A percentile compares a stretch with the other conserved stretches of the same genome.
Evolutionary conservation across 1,284 basidiomycete species (phyloP).

Genomic region (Trichosporon faecale): DNA sequence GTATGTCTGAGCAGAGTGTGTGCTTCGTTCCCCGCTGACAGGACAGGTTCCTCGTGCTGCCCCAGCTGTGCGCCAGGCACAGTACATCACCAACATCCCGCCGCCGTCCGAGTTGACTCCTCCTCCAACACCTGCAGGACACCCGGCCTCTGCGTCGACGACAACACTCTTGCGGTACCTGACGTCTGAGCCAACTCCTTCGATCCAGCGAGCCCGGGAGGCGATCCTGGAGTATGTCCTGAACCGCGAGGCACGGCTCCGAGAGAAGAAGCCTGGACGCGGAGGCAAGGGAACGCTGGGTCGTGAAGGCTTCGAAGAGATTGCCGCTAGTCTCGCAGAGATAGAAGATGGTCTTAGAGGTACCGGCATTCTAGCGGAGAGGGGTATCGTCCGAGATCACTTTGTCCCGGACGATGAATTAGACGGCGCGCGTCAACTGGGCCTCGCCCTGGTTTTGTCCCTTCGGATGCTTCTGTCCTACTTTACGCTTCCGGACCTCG

Average conservation of each 20-base stretch:
- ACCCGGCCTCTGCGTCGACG: conserved; percentile 39
- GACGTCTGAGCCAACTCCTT: conserved; percentile 36
- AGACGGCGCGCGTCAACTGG: conserved; percentile 35
- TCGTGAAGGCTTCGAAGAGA: conserved; percentile 45
- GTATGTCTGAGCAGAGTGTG: conserved; percentile 26
- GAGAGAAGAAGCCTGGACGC: conserved; percentile 39
- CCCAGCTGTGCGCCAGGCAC: conserved; percentile 42
- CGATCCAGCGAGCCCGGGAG: conserved; percentile 45
- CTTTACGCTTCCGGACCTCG: conserved; percentile 45
- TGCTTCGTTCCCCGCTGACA: neutral
- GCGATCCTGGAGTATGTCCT: conserved; percentile 50
- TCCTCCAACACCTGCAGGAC: conserved; percentile 40
- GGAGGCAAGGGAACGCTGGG: conserved; percentile 50
- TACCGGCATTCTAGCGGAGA: conserved; percentile 16
- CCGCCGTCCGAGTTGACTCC: conserved; percentile 42
- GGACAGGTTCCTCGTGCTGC: conserved; percentile 33
- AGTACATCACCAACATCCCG: conserved; percentile 48
- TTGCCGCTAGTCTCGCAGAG: conserved; percentile 40
- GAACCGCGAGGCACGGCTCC: conserved; percentile 39
- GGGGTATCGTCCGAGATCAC: conserved; percentile 4
- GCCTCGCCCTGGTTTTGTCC: conserved; percentile 43
- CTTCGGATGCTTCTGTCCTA: conserved; percentile 50
- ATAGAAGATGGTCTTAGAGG: conserved; percentile 43
- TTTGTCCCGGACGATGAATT: conserved; percentile 26
- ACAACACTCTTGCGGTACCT: conserved; percentile 40